These are phyloP conservation scores for Camellia oleifera DNA, from an alignment of 179 eudicot species.

Conservation along the genomic window DNA sequence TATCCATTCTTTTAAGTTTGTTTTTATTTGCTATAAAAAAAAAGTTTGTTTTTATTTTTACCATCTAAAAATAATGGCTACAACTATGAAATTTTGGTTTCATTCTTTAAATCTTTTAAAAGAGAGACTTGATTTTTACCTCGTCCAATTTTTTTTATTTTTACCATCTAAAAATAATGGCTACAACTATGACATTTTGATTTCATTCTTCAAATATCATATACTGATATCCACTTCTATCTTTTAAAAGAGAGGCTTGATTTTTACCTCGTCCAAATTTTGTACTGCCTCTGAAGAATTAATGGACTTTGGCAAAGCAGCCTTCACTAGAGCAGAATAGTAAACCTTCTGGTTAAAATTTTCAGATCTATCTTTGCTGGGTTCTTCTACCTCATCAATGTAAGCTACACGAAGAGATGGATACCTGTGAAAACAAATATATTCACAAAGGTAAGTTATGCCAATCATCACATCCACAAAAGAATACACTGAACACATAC, in stretches of 20 bases:
- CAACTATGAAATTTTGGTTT: background rate
- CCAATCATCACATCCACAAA: background rate
- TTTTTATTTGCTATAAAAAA: conserved; percentile 5
- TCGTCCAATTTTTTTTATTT: conserved; percentile 59
- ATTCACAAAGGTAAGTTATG: background rate
- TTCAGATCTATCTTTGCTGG: conserved; percentile 54
- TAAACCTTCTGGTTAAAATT: conserved; percentile 58
- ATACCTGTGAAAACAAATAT: conserved; percentile 44
- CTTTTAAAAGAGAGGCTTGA: background rate
- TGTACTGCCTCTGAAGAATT: conserved; percentile 78
- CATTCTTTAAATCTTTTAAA: background rate
- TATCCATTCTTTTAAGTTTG: background rate
- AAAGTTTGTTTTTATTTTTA: conserved; percentile 11
- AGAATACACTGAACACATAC: conserved; percentile 34
- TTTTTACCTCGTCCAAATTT: conserved; percentile 75
- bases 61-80: background rate
- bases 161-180: background rate
- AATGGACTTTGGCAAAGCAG: conserved; percentile 74
- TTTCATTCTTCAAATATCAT: background rate
- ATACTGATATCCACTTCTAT: background rate
- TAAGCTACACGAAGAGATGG: conserved; percentile 97
- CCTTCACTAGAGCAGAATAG: conserved; percentile 86
- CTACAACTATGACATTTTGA: background rate
- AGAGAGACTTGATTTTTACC: conserved; percentile 32
- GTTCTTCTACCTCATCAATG: conserved; percentile 95